A percentile compares a stretch with the other conserved stretches of the same genome.
Conservation (phyloP, 306 rosid species). For the Corylus americana region DNA sequence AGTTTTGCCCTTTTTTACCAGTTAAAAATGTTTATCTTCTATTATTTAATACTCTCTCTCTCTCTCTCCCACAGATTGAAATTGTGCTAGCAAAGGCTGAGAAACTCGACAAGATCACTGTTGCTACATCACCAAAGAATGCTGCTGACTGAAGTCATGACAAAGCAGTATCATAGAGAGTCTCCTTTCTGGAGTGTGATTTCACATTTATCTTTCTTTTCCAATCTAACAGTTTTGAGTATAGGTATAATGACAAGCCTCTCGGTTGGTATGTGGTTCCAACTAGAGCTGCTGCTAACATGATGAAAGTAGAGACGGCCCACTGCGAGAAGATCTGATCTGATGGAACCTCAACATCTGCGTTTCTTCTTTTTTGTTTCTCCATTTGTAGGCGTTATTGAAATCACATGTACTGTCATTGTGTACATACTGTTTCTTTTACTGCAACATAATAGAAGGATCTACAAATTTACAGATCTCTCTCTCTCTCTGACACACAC, state of each 20-base stretch:
- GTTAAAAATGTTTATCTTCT: background rate
- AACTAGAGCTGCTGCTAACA: background rate
- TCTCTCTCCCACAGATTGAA: constrained; percentile 42
- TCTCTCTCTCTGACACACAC: background rate
- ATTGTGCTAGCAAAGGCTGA: constrained; percentile 49
- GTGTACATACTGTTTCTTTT: constrained; percentile 4
- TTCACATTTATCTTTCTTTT: background rate
- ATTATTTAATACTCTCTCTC: background rate
- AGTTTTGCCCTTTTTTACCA: background rate
- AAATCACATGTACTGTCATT: background rate
- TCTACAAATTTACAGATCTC: background rate
- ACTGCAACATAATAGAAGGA: background rate
- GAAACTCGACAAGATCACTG: constrained; percentile 27
- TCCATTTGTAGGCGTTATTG: background rate
- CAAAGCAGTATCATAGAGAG: background rate
- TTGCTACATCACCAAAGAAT: constrained; percentile 24
- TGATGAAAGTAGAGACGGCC: background rate
- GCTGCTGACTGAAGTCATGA: constrained; percentile 18
- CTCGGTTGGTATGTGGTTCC: background rate
- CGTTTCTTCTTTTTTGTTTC: background rate
- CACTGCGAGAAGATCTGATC: background rate
- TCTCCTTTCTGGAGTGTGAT: background rate
- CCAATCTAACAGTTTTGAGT: background rate
- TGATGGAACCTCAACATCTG: background rate
- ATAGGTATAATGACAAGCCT: background rate